Evolutionary conservation across 345 rosid species (phyloP).

Genomic region (Citrus inodora): DNA sequence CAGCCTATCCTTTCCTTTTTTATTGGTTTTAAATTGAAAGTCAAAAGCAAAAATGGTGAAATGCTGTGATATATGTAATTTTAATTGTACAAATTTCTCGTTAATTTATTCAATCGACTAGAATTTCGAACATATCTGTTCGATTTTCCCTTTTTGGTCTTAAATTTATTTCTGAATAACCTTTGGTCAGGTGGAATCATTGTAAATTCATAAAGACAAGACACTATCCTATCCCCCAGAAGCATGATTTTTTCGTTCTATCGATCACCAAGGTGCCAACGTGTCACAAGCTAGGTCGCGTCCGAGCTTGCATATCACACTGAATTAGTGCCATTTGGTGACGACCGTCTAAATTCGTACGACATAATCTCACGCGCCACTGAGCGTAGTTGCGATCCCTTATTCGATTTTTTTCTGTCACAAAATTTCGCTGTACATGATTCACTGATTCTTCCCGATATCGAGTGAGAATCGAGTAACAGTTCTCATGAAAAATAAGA

Average conservation of each 20-base stretch:
- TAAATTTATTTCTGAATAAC: neutral
- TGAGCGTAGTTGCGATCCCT: too few relatives aligned
- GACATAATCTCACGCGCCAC: neutral
- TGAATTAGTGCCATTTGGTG: neutral
- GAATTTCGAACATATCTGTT: too few relatives aligned
- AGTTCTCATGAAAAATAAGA: too few relatives aligned
- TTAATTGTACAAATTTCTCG: neutral
- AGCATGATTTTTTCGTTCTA: neutral
- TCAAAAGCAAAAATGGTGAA: too few relatives aligned
- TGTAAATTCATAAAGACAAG: neutral
- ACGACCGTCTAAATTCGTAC: neutral
- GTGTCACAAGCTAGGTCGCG: neutral
- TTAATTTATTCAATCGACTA: neutral
- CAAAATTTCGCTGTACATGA: too few relatives aligned
- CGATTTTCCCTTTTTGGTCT: neutral
- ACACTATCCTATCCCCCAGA: too few relatives aligned
- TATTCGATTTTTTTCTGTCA: too few relatives aligned
- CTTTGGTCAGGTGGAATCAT: neutral
- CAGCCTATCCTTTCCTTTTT: neutral
- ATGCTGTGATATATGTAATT: neutral
- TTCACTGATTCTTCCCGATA: too few relatives aligned
- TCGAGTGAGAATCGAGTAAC: too few relatives aligned
- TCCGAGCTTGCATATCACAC: too few relatives aligned
- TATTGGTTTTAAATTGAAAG: neutral
- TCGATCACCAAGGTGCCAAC: neutral